Conservation (phyloP, 202 grass and related monocot genomes). For the Carex sylvatica region DNA sequence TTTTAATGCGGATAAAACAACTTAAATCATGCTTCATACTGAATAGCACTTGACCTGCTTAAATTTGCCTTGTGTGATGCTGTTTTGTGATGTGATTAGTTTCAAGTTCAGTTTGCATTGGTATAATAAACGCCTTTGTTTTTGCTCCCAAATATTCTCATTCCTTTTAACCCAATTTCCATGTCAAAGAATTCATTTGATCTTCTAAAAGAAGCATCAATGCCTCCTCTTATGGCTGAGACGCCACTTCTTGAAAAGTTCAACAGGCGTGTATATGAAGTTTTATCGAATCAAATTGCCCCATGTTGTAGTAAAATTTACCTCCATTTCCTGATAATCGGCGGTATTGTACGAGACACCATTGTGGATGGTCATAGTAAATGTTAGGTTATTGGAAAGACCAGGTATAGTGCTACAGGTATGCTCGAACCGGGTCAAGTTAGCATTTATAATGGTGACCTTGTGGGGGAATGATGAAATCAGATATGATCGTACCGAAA, state of each 20-base stretch:
- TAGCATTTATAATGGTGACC: conserved; percentile 32
- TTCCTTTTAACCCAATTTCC: conserved; percentile 34
- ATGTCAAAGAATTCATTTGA: background rate
- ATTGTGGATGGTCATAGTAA: conserved; percentile 20
- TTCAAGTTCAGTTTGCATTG: conserved; percentile 40
- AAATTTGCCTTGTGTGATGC: conserved; percentile 19
- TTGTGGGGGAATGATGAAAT: too few relatives aligned
- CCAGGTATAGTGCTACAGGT: background rate
- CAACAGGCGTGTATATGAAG: too few relatives aligned
- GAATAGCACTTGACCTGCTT: conserved; percentile 13
- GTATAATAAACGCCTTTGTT: background rate
- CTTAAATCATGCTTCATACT: too few relatives aligned
- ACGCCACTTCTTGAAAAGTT: too few relatives aligned
- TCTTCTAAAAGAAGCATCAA: too few relatives aligned
- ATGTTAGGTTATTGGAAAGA: conserved; percentile 51
- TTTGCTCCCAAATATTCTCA: background rate
- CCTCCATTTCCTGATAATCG: too few relatives aligned
- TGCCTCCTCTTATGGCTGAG: too few relatives aligned
- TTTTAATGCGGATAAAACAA: too few relatives aligned
- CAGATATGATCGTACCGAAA: too few relatives aligned
- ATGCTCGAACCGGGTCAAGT: conserved; percentile 37
- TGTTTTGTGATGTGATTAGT: background rate
- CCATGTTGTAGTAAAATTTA: too few relatives aligned
- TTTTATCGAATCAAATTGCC: too few relatives aligned
- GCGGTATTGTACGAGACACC: too few relatives aligned